Evolutionary conservation across 345 rosid genomes (phyloP).

Genomic region (Lumnitzera racemosa): DNA sequence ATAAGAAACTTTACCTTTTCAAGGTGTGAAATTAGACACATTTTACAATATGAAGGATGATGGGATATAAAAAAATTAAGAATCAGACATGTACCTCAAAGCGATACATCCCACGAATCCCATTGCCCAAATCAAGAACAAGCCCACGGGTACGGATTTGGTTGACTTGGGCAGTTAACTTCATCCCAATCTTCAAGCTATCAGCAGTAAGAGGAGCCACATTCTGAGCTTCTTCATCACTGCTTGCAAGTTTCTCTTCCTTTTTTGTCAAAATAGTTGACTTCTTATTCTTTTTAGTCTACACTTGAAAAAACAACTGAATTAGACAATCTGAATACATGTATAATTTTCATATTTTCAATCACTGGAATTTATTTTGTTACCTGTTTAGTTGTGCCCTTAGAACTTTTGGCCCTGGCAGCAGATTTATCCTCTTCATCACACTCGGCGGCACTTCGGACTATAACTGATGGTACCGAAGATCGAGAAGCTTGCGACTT

Average conservation of each 20-base stretch:
- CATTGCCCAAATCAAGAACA: conserved; percentile 90
- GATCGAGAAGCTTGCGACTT: conserved; percentile 20
- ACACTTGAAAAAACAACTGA: not conserved
- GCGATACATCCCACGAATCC: conserved; percentile 78
- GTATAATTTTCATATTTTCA: not conserved
- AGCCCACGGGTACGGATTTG: conserved; percentile 69
- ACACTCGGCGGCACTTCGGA: conserved; percentile 85
- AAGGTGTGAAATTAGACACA: not conserved
- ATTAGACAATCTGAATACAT: not conserved
- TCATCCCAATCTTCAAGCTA: conserved; percentile 61
- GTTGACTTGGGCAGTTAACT: conserved; percentile 50
- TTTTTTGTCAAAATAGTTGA: not conserved
- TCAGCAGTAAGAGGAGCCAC: conserved; percentile 22
- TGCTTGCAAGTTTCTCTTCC: not conserved
- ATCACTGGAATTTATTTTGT: not conserved
- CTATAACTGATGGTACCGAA: conserved; percentile 47
- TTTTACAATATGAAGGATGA: not conserved
- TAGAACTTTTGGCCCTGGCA: conserved; percentile 21
- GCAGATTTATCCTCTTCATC: conserved; percentile 62
- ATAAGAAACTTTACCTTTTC: not conserved
- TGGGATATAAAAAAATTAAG: not conserved
- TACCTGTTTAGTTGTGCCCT: conserved; percentile 25
- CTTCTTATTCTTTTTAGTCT: conserved; percentile 4
- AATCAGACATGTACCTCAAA: conserved; percentile 48
- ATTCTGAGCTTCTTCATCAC: conserved; percentile 7